Evolutionary conservation across 352 stramenopile genomes (phyloP).

Genomic region (Phytophthora nicotianae): DNA sequence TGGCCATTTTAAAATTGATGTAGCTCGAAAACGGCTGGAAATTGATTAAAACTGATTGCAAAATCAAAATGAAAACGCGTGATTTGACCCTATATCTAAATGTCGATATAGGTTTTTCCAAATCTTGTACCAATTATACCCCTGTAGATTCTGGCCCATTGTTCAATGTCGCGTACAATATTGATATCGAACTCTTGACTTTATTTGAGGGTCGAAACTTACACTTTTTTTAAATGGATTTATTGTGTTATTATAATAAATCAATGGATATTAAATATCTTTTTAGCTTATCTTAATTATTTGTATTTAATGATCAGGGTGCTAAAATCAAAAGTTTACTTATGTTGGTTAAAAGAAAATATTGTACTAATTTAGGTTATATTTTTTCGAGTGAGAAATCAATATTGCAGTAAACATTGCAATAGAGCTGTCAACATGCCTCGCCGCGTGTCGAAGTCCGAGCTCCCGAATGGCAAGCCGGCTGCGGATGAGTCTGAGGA

Average conservation of each 20-base stretch:
- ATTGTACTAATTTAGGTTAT: too few relatives aligned
- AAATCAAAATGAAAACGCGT: neutral
- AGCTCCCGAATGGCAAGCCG: conserved; percentile 25
- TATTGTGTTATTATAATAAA: too few relatives aligned
- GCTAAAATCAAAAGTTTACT: too few relatives aligned
- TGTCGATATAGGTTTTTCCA: conserved; percentile 13
- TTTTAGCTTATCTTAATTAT: too few relatives aligned
- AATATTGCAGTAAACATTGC: neutral
- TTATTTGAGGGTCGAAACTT: too few relatives aligned
- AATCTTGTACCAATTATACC: neutral
- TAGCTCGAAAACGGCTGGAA: neutral
- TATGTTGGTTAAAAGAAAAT: too few relatives aligned
- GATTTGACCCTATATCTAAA: conserved; percentile 11
- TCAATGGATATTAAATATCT: too few relatives aligned
- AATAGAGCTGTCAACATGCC: conserved; percentile 16
- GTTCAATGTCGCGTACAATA: conserved; percentile 3
- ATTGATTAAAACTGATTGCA: conserved; percentile 4
- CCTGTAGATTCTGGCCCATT: neutral
- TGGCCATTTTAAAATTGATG: neutral
- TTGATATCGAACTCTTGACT: too few relatives aligned
- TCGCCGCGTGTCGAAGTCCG: conserved; percentile 16
- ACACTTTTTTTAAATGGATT: too few relatives aligned
- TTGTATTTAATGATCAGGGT: too few relatives aligned
- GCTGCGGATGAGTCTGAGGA: conserved; percentile 8
- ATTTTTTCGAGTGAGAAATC: neutral